These are phyloP conservation scores for Moricandia arvensis DNA, from an alignment of 345 rosid genomes.

Conservation along the genomic window DNA sequence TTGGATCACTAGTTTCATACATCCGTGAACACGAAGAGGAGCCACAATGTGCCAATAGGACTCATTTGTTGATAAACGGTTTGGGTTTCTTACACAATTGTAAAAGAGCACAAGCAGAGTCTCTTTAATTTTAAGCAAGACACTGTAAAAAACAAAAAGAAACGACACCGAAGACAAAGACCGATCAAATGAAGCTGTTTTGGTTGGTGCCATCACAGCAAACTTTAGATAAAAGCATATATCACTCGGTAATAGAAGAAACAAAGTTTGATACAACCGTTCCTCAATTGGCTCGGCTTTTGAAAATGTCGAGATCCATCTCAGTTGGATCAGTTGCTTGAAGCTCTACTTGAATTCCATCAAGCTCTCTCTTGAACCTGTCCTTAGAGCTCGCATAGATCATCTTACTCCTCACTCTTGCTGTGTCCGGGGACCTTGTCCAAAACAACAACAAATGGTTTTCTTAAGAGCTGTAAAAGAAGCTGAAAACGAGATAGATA, in stretches of 20 bases:
- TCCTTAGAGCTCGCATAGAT: slow-evolving; percentile 66
- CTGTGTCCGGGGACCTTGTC: slow-evolving; percentile 55
- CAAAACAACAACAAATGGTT: background rate
- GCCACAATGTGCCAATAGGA: slow-evolving; percentile 1
- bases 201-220: slow-evolving; percentile 39
- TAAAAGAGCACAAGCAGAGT: slow-evolving; percentile 27
- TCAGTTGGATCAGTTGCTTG: slow-evolving; percentile 67
- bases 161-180: slow-evolving; percentile 21
- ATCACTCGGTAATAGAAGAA: slow-evolving; percentile 4
- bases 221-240: slow-evolving; percentile 29
- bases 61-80: slow-evolving; percentile 18
- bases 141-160: slow-evolving; percentile 10
- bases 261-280: slow-evolving; percentile 17
- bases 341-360: slow-evolving; percentile 59
- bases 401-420: slow-evolving; percentile 65
- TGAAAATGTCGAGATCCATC: slow-evolving; percentile 58
- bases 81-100: slow-evolving; percentile 23
- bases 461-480: background rate
- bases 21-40: background rate
- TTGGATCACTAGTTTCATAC: background rate
- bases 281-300: slow-evolving; percentile 47
- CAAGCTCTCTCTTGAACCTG: slow-evolving; percentile 61
- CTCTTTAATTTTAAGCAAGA: slow-evolving; percentile 9
- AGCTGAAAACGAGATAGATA: background rate
- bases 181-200: slow-evolving; percentile 38